Conservation (phyloP, 106 monocot species). For the Hemerocallis citrina region DNA sequence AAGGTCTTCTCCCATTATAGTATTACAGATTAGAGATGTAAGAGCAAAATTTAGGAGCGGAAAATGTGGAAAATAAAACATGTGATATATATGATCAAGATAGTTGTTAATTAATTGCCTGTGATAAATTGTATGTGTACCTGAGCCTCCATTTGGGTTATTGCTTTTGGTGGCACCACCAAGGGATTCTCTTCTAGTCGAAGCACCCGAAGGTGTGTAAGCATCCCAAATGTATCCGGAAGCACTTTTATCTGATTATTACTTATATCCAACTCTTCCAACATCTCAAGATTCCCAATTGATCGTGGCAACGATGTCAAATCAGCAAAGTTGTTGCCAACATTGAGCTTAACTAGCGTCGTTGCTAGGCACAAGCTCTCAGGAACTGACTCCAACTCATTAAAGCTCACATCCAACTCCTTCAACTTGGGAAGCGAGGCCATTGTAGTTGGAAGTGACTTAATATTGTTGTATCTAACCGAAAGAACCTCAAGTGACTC, state of each 20-base stretch:
- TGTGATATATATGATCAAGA: too few relatives aligned
- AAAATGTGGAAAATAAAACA: too few relatives aligned
- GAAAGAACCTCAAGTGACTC: constrained; percentile 17
- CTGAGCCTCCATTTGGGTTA: constrained; percentile 19
- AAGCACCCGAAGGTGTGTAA: constrained; percentile 18
- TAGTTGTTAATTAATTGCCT: too few relatives aligned
- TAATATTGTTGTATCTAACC: constrained; percentile 18
- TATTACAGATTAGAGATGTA: too few relatives aligned
- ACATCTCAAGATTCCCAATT: constrained; percentile 19
- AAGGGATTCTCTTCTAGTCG: constrained; percentile 14
- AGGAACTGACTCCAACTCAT: constrained; percentile 16
- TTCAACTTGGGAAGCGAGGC: constrained; percentile 14
- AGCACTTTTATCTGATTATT: constrained; percentile 18
- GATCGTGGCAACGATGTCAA: constrained; percentile 7
- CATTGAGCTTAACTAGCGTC: constrained; percentile 14
- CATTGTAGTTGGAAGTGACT: constrained; percentile 10
- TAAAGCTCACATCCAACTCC: constrained; percentile 21
- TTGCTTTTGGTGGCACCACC: constrained; percentile 14
- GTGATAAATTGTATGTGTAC: too few relatives aligned
- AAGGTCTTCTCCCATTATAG: too few relatives aligned
- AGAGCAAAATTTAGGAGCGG: too few relatives aligned
- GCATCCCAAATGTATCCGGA: constrained; percentile 22
- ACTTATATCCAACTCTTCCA: constrained; percentile 19
- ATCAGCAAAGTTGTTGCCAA: constrained; percentile 17
- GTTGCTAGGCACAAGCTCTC: constrained; percentile 25